phyloP scores from a whole-genome alignment of 1,284 basidiomycete genomes.

The Peniophora sp. region DNA sequence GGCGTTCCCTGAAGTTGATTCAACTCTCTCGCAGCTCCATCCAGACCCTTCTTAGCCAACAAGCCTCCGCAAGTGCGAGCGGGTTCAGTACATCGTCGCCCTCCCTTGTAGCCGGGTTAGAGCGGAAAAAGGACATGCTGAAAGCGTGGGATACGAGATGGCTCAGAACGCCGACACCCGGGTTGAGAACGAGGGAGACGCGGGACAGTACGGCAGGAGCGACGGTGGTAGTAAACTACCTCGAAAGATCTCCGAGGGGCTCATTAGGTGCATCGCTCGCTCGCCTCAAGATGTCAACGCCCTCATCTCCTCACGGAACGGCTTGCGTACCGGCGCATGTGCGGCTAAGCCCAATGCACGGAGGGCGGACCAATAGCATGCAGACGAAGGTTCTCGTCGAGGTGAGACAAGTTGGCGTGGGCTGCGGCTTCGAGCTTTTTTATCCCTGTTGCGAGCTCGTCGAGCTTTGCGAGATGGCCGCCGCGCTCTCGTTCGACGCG shows the following conservation, averaged over 20 bases:
- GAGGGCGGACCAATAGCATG: conserved; percentile 77
- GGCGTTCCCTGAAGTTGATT: conserved; percentile 89
- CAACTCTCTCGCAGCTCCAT: conserved; percentile 84
- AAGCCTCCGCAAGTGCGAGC: conserved; percentile 84
- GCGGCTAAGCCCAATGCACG: conserved; percentile 57
- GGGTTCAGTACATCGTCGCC: conserved; percentile 76
- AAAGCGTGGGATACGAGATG: conserved; percentile 80
- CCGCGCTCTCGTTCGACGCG: conserved; percentile 96
- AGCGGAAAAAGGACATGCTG: conserved; percentile 72
- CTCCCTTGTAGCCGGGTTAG: conserved; percentile 33
- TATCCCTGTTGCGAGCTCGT: conserved; percentile 84
- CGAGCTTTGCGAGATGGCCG: conserved; percentile 90
- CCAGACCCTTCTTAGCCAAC: conserved; percentile 89
- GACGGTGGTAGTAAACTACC: conserved; percentile 86
- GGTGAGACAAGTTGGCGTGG: conserved; percentile 82
- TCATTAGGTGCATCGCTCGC: conserved; percentile 80
- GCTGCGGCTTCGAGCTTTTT: conserved; percentile 89
- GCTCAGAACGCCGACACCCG: conserved; percentile 81
- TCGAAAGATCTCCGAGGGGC: conserved; percentile 80
- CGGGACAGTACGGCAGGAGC: conserved; percentile 79
- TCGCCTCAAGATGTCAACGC: conserved; percentile 70
- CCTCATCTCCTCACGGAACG: conserved; percentile 87
- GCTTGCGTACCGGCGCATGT: conserved; percentile 54
- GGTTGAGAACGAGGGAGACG: conserved; percentile 87
- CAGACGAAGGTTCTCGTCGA: conserved; percentile 85